Percentiles rank a stretch among this genome's conserved stretches.
These are phyloP conservation scores for Beauveria sp. DNA, from an alignment of 2,329 filamentous ascomycete genomes.

Conservation along the genomic window DNA sequence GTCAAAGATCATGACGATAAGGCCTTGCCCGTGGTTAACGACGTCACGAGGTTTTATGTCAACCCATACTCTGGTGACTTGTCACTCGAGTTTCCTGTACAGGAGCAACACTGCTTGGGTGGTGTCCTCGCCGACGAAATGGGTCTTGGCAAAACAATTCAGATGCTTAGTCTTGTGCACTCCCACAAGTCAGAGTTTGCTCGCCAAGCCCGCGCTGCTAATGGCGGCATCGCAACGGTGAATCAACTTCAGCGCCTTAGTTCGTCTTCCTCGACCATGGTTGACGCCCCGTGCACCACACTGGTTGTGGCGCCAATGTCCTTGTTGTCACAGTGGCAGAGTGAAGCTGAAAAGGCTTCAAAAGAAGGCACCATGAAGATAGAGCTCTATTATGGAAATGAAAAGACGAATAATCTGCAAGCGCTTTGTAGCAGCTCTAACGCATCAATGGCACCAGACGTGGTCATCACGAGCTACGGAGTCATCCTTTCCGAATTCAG, in stretches of 20 bases:
- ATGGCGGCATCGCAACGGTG: slow-evolving; percentile 33
- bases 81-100: slow-evolving; percentile 81
- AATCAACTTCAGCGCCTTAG: slow-evolving; percentile 57
- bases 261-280: slow-evolving; percentile 46
- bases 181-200: slow-evolving; percentile 60
- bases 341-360: slow-evolving; percentile 86
- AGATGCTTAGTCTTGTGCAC: slow-evolving; percentile 93
- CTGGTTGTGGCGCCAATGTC: slow-evolving; percentile 97
- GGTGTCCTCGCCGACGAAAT: slow-evolving; percentile 95
- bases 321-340: slow-evolving; percentile 92
- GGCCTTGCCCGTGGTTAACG: slow-evolving; percentile 56
- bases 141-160: slow-evolving; percentile 96
- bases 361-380: slow-evolving; percentile 73
- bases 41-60: slow-evolving; percentile 75
- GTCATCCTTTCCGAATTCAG: slow-evolving; percentile 79
- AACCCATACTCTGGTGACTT: slow-evolving; percentile 96
- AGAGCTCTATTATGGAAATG: slow-evolving; percentile 84
- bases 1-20: slow-evolving; percentile 79
- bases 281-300: slow-evolving; percentile 77
- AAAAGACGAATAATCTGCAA: slow-evolving; percentile 73
- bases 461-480: slow-evolving; percentile 94
- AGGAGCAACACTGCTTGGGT: slow-evolving; percentile 90
- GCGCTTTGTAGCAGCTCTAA: slow-evolving; percentile 71
- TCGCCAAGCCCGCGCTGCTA: slow-evolving; percentile 26
- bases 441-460: slow-evolving; percentile 67